Percentiles rank a stretch among this genome's conserved stretches.
Evolutionary conservation across 345 rosid species (phyloP).

Genomic region (Gossypium raimondii): DNA sequence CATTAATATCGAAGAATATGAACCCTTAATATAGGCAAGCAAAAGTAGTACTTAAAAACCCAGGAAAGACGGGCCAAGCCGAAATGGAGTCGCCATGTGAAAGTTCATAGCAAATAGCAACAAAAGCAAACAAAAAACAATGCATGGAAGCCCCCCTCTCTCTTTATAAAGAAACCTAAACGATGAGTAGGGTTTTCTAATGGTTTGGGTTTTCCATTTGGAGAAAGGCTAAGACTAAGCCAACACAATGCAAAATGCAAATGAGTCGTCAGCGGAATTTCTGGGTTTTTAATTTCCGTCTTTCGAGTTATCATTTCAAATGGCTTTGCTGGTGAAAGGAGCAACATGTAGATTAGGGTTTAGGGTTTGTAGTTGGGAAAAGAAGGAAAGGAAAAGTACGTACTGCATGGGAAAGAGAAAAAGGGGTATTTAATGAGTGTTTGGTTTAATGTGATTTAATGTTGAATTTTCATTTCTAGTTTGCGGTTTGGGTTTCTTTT

Average conservation of each 20-base stretch:
- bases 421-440: no score
- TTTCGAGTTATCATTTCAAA: constrained; percentile 24
- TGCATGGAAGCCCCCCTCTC: not conserved
- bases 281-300: constrained; percentile 20
- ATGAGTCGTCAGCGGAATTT: constrained; percentile 26
- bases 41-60: not conserved
- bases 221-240: constrained; percentile 18
- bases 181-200: constrained; percentile 3
- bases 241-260: not conserved
- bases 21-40: not conserved
- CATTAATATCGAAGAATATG: not conserved
- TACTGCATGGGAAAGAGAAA: not conserved
- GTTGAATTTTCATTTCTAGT: not conserved
- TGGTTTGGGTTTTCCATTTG: constrained; percentile 24
- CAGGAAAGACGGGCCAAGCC: not conserved
- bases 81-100: not conserved
- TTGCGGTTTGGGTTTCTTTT: no score
- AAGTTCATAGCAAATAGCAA: not conserved
- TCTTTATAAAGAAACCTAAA: no score
- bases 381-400: not conserved
- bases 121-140: not conserved
- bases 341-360: constrained; percentile 12
- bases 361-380: not conserved
- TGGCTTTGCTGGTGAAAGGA: not conserved
- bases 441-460: no score